Evolutionary conservation across 2,329 filamentous ascomycete species (phyloP).

Genomic region (Aspergillus vadensis): DNA sequence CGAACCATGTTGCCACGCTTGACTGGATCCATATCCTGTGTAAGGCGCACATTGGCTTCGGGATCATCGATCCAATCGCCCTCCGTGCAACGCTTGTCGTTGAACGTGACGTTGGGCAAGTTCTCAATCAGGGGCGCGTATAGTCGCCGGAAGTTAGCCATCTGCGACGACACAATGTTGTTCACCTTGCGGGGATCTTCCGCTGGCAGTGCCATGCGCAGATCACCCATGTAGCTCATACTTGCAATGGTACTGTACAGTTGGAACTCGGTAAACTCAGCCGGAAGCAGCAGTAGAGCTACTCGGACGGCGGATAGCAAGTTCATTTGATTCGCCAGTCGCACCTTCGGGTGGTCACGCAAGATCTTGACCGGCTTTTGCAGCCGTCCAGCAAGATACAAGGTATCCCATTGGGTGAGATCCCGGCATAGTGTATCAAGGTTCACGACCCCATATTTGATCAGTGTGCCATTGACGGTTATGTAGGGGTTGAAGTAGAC

Average conservation of each 20-base stretch:
- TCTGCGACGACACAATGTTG: slow-evolving; percentile 91
- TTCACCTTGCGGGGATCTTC: slow-evolving; percentile 90
- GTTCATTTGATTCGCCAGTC: slow-evolving; percentile 94
- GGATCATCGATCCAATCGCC: slow-evolving; percentile 66
- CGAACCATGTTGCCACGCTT: slow-evolving; percentile 96
- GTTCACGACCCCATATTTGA: slow-evolving; percentile 98
- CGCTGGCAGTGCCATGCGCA: slow-evolving; percentile 87
- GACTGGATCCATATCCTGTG: slow-evolving; percentile 89
- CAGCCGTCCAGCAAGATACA: slow-evolving; percentile 93
- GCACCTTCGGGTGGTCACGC: slow-evolving; percentile 86
- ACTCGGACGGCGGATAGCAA: slow-evolving; percentile 88
- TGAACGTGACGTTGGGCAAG: slow-evolving; percentile 83
- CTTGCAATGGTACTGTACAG: slow-evolving; percentile 89
- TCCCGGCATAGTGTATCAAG: slow-evolving; percentile 85
- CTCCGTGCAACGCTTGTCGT: slow-evolving; percentile 61
- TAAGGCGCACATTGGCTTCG: slow-evolving; percentile 66
- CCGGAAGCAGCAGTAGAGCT: slow-evolving; percentile 81
- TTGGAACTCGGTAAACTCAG: slow-evolving; percentile 80
- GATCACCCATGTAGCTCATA: slow-evolving; percentile 92
- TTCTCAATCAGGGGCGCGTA: slow-evolving; percentile 89
- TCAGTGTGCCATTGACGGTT: slow-evolving; percentile 88
- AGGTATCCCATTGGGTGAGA: slow-evolving; percentile 85
- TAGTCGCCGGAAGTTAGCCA: slow-evolving; percentile 85
- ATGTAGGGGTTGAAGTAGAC: slow-evolving; percentile 98
- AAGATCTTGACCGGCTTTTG: slow-evolving; percentile 99